Percentiles rank a stretch among this genome's conserved stretches.
phyloP scores from a whole-genome alignment of 2,329 filamentous ascomycete species.

The Colletotrichum chrysophilum region DNA sequence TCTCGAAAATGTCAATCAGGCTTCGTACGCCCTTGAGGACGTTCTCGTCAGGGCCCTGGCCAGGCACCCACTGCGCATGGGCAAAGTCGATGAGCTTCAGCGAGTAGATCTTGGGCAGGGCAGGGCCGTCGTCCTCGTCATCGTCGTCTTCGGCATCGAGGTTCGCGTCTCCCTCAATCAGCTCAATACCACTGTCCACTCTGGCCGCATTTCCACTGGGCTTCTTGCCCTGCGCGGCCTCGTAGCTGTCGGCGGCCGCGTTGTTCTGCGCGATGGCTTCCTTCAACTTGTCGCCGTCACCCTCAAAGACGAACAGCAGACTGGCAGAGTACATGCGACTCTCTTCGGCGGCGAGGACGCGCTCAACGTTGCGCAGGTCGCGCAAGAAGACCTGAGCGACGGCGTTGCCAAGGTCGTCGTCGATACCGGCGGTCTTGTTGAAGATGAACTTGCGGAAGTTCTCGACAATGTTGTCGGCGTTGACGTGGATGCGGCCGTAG shows the following conservation, averaged over 20 bases:
- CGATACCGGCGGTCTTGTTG: conserved; percentile 62
- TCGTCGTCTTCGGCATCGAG: neutral
- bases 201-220: conserved; percentile 42
- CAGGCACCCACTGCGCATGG: conserved; percentile 84
- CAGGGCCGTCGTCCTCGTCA: conserved; percentile 46
- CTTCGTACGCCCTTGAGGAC: conserved; percentile 75
- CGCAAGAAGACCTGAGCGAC: conserved; percentile 59
- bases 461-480: conserved; percentile 57
- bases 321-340: conserved; percentile 70
- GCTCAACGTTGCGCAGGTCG: conserved; percentile 58
- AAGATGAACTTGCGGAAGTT: conserved; percentile 64
- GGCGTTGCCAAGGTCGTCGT: conserved; percentile 60
- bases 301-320: conserved; percentile 69
- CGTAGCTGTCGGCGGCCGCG: conserved; percentile 56
- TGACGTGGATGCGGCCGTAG: conserved; percentile 60
- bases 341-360: conserved; percentile 59
- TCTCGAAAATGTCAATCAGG: conserved; percentile 72
- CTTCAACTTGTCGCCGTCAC: conserved; percentile 61
- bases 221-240: conserved; percentile 19
- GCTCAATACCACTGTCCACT: conserved; percentile 60
- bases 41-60: conserved; percentile 87
- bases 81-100: conserved; percentile 97
- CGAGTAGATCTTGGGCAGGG: conserved; percentile 70
- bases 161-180: conserved; percentile 31
- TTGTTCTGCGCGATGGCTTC: conserved; percentile 60